Base-by-base conservation (phyloP, 2,329 filamentous ascomycete genomes). In the Aureobasidium sp. region DNA sequence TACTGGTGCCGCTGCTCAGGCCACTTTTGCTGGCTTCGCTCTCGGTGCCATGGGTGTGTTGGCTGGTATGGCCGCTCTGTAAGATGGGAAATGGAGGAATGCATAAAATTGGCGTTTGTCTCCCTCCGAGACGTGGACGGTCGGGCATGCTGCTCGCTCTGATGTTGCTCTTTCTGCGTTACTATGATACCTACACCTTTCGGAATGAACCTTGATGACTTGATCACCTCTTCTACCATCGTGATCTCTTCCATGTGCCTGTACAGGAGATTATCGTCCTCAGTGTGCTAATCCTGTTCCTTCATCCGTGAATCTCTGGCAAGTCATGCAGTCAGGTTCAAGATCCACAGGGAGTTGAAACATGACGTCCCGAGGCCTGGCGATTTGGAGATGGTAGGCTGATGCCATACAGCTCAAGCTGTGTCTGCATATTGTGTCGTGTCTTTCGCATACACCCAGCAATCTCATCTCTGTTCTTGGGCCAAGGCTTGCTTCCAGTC, bases 401-500 rank as follows among this genome's bases (percentile, higher is more conserved):
- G 21, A 4, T 29, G n/a, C n/a, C 43, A 13, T 17, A 27, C 15
- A 17, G 43, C 23, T 46, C 23, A 13, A 29, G 43, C n/a, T 37
- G 11, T 37, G 13, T 25, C 23, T n/a, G 43, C 42, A 27, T 31
- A 6, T 43, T 4, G 29, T 43, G 21, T 25, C 17, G 27, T 42
- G 19, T 58, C 13, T 40, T 47, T 33, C 21, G n/a, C 10, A 13
- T 6, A 15, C n/a, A 29, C 7, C 25, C 23, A 23, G 11, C 21
- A n/a, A 29, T 15, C 29, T 60, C 58, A 60, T 45, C 58, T 54
- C 46, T 60, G 42, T 21, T 57, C 23, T 21, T 54, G 55, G 4
- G 19, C 7, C 19, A 70, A 57, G 17, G 57, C 60, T 11, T 51
- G 53, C 27, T 64, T 73, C 70, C 80, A 81, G 65, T 86, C 81